Percentiles rank a stretch among this genome's conserved stretches.
phyloP scores from a whole-genome alignment of 2,329 filamentous ascomycete genomes.

The Anisogramma anomala region DNA sequence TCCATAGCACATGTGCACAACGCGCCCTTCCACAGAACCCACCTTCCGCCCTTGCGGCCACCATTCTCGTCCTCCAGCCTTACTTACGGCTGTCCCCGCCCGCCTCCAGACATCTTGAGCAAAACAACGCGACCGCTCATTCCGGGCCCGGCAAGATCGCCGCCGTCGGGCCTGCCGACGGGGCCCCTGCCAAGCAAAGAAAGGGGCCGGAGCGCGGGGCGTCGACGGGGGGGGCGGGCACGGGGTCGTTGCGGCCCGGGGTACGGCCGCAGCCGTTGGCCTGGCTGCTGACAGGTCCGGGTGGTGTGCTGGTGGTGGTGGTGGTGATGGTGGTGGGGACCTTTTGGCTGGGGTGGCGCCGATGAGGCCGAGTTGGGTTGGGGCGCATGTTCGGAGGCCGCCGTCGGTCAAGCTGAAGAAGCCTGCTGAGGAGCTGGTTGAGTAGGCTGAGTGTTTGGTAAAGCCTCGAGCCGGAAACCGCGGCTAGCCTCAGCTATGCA shows the following conservation, averaged over 20 bases:
- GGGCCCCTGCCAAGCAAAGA: too few relatives aligned
- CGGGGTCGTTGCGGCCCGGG: too few relatives aligned
- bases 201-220: too few relatives aligned
- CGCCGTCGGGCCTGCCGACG: too few relatives aligned
- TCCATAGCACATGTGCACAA: too few relatives aligned
- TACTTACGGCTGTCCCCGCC: too few relatives aligned
- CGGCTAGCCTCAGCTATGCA: too few relatives aligned
- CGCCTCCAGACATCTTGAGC: too few relatives aligned
- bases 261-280: too few relatives aligned
- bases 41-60: constrained; percentile 23
- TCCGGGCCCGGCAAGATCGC: constrained; percentile 10
- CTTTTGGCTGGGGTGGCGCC: constrained; percentile 11
- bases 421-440: not conserved
- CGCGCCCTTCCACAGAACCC: constrained; percentile 20
- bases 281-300: too few relatives aligned
- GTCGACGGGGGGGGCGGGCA: too few relatives aligned
- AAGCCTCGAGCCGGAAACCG: too few relatives aligned
- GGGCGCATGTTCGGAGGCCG: constrained; percentile 10
- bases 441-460: not conserved
- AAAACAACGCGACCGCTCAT: not conserved
- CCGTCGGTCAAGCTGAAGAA: not conserved
- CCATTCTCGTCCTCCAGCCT: constrained; percentile 19
- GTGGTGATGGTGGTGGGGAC: not conserved
- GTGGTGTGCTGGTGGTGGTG: not conserved
- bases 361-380: constrained; percentile 12